Evolutionary conservation across 176 grass and related monocot genomes (phyloP).

Genomic region (Juncus effusus): DNA sequence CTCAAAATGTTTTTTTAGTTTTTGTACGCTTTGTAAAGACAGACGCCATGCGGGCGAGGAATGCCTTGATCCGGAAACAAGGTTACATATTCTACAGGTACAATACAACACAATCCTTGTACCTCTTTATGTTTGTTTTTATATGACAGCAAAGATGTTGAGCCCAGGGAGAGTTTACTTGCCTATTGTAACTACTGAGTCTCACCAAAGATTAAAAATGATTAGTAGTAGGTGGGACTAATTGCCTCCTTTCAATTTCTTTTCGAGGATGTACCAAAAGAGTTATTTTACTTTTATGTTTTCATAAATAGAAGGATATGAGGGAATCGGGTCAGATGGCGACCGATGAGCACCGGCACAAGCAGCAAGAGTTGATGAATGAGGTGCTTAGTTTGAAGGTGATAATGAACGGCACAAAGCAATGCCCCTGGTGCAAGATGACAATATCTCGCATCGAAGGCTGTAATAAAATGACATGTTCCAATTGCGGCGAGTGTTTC

Average conservation of each 20-base stretch:
- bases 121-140: too few species aligned
- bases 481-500: slow-evolving; percentile 58
- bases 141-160: too few species aligned
- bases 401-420: slow-evolving; percentile 47
- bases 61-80: slow-evolving; percentile 45
- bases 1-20: slow-evolving; percentile 62
- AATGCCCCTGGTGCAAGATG: slow-evolving; percentile 70
- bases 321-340: neutral
- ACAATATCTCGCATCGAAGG: slow-evolving; percentile 61
- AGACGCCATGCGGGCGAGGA: slow-evolving; percentile 48
- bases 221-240: neutral
- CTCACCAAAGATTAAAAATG: slow-evolving; percentile 8
- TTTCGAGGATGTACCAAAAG: too few species aligned
- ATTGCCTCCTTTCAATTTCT: too few species aligned
- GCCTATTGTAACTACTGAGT: neutral
- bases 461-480: slow-evolving; percentile 69
- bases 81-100: slow-evolving; percentile 58
- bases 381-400: slow-evolving; percentile 45
- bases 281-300: neutral
- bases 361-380: slow-evolving; percentile 46
- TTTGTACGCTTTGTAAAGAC: slow-evolving; percentile 59
- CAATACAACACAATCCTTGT: too few species aligned
- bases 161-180: too few species aligned
- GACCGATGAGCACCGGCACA: slow-evolving; percentile 38
- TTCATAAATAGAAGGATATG: slow-evolving; percentile 14